Evolutionary conservation across 163 green algal species (phyloP).

Genomic region (Prototheca cutis): DNA sequence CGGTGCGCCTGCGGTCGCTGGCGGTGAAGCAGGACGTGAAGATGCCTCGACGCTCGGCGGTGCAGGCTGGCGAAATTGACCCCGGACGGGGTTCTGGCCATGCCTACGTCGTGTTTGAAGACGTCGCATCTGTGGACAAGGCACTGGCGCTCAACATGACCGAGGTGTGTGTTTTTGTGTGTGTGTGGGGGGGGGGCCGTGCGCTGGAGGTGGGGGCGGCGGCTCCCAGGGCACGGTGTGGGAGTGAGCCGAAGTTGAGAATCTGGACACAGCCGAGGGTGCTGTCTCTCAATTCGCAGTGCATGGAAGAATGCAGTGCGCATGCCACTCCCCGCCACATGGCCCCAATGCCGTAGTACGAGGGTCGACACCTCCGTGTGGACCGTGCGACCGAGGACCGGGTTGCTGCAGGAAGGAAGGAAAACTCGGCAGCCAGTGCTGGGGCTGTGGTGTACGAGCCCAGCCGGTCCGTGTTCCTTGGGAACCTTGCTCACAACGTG

Average conservation of each 20-base stretch:
- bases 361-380: slow-evolving; percentile 68
- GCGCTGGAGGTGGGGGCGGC: not conserved
- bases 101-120: slow-evolving; percentile 74
- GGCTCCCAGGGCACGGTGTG: too few species aligned
- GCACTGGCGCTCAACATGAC: slow-evolving; percentile 65
- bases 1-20: slow-evolving; percentile 59
- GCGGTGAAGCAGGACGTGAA: slow-evolving; percentile 47
- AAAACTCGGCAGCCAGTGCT: not conserved
- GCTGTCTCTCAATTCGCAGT: too few species aligned
- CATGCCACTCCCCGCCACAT: not conserved
- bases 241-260: too few species aligned
- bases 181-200: too few species aligned
- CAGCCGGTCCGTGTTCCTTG: slow-evolving; percentile 66
- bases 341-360: slow-evolving; percentile 49
- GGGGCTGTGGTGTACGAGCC: slow-evolving; percentile 52
- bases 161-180: slow-evolving; percentile 18
- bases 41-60: slow-evolving; percentile 44
- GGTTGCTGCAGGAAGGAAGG: not conserved
- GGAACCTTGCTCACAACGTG: slow-evolving; percentile 53
- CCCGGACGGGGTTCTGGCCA: slow-evolving; percentile 31
- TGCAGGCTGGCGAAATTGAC: slow-evolving; percentile 41
- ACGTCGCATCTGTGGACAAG: slow-evolving; percentile 13
- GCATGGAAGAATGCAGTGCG: not conserved
- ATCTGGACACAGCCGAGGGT: too few species aligned
- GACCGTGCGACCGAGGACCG: slow-evolving; percentile 42